phyloP scores from a whole-genome alignment of 169 alveolate genomes.

The Plasmodium gaboni region DNA sequence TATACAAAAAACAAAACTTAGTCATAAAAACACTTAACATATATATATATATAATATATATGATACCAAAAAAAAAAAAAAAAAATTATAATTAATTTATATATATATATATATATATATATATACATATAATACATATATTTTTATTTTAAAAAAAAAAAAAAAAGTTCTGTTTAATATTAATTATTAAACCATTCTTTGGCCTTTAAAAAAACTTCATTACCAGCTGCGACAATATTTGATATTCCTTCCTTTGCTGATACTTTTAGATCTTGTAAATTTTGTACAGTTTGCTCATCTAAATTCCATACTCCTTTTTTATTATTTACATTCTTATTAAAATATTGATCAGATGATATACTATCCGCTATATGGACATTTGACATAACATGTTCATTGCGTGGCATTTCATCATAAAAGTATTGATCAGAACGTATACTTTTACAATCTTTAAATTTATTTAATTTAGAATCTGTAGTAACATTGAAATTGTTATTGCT shows the following conservation, averaged over 20 bases:
- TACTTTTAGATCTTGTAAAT: constrained; percentile 80
- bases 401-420: constrained; percentile 78
- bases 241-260: constrained; percentile 81
- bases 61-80: constrained; percentile 21
- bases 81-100: not conserved
- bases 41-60: not conserved
- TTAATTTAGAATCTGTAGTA: constrained; percentile 71
- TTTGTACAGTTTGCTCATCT: constrained; percentile 84
- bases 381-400: constrained; percentile 40
- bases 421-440: constrained; percentile 84
- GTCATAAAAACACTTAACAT: not conserved
- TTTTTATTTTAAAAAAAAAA: constrained; percentile 44
- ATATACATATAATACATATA: not conserved
- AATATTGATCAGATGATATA: constrained; percentile 84
- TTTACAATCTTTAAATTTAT: constrained; percentile 80
- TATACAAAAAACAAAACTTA: too few species aligned
- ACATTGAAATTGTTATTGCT: constrained; percentile 14
- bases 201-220: constrained; percentile 82
- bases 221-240: constrained; percentile 82
- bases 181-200: constrained; percentile 84
- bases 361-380: constrained; percentile 73
- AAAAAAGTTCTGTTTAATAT: not conserved
- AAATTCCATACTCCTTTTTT: constrained; percentile 75
- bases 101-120: not conserved
- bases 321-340: constrained; percentile 77